Evolutionary conservation across 495 filamentous ascomycete species (phyloP).

Genomic region (Lepidopterella palustris): DNA sequence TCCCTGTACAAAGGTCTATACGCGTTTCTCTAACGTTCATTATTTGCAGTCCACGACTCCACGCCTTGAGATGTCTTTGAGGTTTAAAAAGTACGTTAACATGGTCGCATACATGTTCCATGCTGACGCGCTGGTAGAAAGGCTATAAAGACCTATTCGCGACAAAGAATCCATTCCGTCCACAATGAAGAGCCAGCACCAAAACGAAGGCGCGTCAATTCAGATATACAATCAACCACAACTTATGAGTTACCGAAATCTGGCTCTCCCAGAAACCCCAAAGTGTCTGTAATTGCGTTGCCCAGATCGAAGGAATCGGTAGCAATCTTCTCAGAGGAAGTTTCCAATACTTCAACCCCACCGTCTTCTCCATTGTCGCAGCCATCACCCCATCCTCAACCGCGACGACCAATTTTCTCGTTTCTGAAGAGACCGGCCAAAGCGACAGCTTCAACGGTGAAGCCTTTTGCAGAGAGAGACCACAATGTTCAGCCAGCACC

Average conservation of each 20-base stretch:
- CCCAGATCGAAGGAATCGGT: constrained; percentile 11
- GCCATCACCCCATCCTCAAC: constrained; percentile 3
- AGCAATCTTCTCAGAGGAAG: constrained; percentile 19
- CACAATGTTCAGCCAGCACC: constrained; percentile 13
- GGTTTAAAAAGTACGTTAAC: neutral
- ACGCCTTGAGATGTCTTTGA: neutral
- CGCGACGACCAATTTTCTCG: constrained; percentile 19
- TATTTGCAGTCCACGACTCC: neutral
- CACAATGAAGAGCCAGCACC: constrained; percentile 24
- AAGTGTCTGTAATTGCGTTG: neutral
- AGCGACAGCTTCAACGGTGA: neutral
- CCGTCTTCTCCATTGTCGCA: constrained; percentile 7
- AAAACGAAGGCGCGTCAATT: constrained; percentile 26
- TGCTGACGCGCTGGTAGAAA: constrained; percentile 12
- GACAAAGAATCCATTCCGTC: constrained; percentile 23
- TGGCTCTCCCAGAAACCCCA: constrained; percentile 3
- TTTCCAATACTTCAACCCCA: constrained; percentile 11
- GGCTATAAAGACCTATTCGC: constrained; percentile 28
- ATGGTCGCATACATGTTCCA: neutral
- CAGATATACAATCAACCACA: neutral
- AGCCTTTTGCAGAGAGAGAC: constrained; percentile 16
- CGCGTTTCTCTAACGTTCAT: neutral
- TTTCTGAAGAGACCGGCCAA: constrained; percentile 12
- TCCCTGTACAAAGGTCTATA: too few species aligned
- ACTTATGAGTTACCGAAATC: neutral